Evolutionary conservation across 352 stramenopile species (phyloP).

Genomic region (Lagenidium sp.): DNA sequence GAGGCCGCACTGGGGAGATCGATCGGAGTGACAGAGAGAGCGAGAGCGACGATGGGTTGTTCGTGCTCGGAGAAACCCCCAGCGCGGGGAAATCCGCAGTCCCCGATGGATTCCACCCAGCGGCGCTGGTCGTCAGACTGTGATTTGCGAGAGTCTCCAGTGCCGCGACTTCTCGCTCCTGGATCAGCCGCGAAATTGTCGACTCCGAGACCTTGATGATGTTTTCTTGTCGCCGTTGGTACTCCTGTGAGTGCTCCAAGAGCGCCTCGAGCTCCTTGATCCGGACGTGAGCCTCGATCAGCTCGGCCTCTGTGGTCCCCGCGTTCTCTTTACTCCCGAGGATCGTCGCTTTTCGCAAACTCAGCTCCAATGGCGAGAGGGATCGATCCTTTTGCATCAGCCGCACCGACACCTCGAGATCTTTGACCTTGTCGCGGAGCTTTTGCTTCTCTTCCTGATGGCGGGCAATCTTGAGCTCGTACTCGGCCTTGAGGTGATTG

Average conservation of each 20-base stretch:
- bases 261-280: conserved; percentile 51
- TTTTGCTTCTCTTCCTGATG: conserved; percentile 73
- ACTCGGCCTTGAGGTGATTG: conserved; percentile 43
- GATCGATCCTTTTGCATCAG: conserved; percentile 54
- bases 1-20: no score
- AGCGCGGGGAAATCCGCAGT: background rate
- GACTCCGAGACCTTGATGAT: conserved; percentile 55
- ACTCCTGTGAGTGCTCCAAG: conserved; percentile 44
- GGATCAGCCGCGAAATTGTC: conserved; percentile 53
- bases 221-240: conserved; percentile 46
- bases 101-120: background rate
- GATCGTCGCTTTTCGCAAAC: conserved; percentile 49
- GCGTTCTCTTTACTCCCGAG: conserved; percentile 33
- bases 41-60: no score
- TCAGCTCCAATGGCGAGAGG: conserved; percentile 54
- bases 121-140: background rate
- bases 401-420: conserved; percentile 55
- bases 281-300: conserved; percentile 39
- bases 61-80: no score
- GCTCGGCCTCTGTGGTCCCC: conserved; percentile 31
- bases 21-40: no score
- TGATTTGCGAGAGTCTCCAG: conserved; percentile 13
- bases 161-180: conserved; percentile 21
- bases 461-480: conserved; percentile 51
- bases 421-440: conserved; percentile 60